Evolutionary conservation across 2,329 filamentous ascomycete genomes (phyloP).

Genomic region (Herpotrichia juniperi): DNA sequence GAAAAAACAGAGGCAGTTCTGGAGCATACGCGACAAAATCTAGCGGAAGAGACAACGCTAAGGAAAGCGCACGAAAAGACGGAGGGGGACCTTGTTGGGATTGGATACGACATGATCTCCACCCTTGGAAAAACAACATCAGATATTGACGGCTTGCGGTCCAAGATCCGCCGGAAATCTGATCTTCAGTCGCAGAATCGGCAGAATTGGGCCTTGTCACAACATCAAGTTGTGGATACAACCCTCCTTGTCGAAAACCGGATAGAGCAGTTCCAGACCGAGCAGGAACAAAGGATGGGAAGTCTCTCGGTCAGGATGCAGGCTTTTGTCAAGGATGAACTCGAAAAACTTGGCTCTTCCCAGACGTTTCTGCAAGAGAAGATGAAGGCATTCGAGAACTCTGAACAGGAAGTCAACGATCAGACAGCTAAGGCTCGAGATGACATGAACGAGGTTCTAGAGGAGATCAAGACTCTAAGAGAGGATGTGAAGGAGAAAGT

Average conservation of each 20-base stretch:
- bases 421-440: slow-evolving; percentile 75
- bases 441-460: slow-evolving; percentile 87
- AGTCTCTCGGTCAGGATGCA: slow-evolving; percentile 75
- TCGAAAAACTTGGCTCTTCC: slow-evolving; percentile 72
- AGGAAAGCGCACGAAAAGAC: slow-evolving; percentile 86
- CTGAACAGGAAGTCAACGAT: slow-evolving; percentile 70
- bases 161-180: slow-evolving; percentile 84
- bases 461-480: slow-evolving; percentile 88
- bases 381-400: slow-evolving; percentile 69
- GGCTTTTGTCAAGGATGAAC: slow-evolving; percentile 75
- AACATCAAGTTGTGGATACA: slow-evolving; percentile 75
- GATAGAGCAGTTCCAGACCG: slow-evolving; percentile 72
- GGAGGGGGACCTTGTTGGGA: slow-evolving; percentile 73
- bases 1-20: slow-evolving; percentile 89
- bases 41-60: slow-evolving; percentile 80
- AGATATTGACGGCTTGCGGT: slow-evolving; percentile 81
- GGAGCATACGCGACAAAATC: slow-evolving; percentile 72
- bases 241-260: slow-evolving; percentile 78
- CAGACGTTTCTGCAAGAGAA: slow-evolving; percentile 75
- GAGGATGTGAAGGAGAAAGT: slow-evolving; percentile 88
- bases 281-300: slow-evolving; percentile 74
- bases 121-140: slow-evolving; percentile 78
- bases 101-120: slow-evolving; percentile 77
- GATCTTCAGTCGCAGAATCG: slow-evolving; percentile 83
- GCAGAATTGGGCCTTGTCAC: slow-evolving; percentile 76